phyloP scores from a whole-genome alignment of 1,284 basidiomycete species.

The Boletus holoroseus region DNA sequence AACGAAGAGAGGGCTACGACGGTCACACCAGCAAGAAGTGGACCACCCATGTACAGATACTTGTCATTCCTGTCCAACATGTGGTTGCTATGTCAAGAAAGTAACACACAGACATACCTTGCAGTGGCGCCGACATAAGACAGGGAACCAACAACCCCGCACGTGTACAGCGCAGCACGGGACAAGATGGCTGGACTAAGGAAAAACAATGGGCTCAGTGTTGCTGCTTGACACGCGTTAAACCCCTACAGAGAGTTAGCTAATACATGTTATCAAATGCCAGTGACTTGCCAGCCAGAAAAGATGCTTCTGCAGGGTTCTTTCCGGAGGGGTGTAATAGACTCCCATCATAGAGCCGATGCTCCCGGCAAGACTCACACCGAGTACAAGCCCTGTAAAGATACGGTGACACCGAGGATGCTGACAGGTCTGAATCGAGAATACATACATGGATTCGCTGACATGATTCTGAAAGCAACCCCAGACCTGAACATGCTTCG shows the following conservation, averaged over 20 bases:
- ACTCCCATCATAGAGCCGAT: conserved; percentile 78
- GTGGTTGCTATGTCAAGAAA: not conserved
- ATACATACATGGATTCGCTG: conserved; percentile 73
- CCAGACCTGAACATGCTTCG: conserved; percentile 75
- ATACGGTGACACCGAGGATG: conserved; percentile 1
- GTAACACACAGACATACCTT: conserved; percentile 41
- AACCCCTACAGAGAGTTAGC: conserved; percentile 53
- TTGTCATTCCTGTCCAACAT: conserved; percentile 61
- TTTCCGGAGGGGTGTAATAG: conserved; percentile 70
- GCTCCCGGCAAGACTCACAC: conserved; percentile 72
- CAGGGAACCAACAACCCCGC: conserved; percentile 78
- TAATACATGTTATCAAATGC: not conserved
- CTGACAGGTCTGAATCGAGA: not conserved
- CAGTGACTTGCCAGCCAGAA: conserved; percentile 64
- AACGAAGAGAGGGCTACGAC: conserved; percentile 82
- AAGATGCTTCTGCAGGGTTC: conserved; percentile 63
- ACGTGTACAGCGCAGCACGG: conserved; percentile 86
- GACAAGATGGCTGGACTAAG: conserved; percentile 79
- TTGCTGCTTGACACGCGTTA: conserved; percentile 82
- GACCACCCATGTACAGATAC: conserved; percentile 81
- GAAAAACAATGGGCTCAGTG: conserved; percentile 81
- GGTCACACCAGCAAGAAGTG: conserved; percentile 78
- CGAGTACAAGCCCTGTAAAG: conserved; percentile 69
- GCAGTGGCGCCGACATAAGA: conserved; percentile 89
- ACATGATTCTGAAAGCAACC: conserved; percentile 73